These are phyloP conservation scores for Aspergillus japonicus DNA, from an alignment of 2,329 filamentous ascomycete genomes.

Conservation along the genomic window DNA sequence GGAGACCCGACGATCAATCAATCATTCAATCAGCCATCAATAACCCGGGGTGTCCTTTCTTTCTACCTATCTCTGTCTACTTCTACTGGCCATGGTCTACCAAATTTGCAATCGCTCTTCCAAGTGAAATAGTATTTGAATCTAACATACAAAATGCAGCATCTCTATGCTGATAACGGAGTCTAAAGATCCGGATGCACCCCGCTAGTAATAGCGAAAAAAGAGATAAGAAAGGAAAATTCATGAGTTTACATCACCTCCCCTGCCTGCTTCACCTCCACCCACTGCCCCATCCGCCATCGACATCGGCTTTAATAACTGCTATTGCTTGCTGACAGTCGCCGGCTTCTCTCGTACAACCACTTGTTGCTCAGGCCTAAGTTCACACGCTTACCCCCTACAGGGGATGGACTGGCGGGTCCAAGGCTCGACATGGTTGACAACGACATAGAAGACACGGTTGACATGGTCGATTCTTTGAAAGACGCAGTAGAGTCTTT, in stretches of 20 bases:
- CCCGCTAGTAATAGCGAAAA: slow-evolving; percentile 1
- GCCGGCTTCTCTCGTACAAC: slow-evolving; percentile 77
- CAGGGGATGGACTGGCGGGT: slow-evolving; percentile 68
- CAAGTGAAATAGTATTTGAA: not conserved
- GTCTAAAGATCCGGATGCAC: not conserved
- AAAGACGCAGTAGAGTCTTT: not conserved
- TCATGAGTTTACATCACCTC: slow-evolving; percentile 12
- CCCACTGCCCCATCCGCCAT: slow-evolving; percentile 5
- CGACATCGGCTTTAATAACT: slow-evolving; percentile 26
- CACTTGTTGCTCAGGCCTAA: slow-evolving; percentile 88
- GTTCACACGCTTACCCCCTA: slow-evolving; percentile 64
- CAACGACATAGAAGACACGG: slow-evolving; percentile 28
- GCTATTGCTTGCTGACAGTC: slow-evolving; percentile 40
- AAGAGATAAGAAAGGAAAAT: not conserved
- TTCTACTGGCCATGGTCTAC: not conserved
- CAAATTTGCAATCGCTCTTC: not conserved
- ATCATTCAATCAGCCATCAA: not conserved
- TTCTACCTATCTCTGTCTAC: not conserved
- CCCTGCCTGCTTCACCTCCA: not conserved
- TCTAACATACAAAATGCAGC: slow-evolving; percentile 1
- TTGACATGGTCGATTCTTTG: slow-evolving; percentile 2
- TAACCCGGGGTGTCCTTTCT: not conserved
- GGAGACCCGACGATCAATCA: slow-evolving; percentile 12
- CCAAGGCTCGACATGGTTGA: slow-evolving; percentile 45
- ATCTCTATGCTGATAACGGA: not conserved